A percentile compares a stretch with the other conserved stretches of the same genome.
These are phyloP conservation scores for Pseudognaphalium luteoalbum DNA, from an alignment of 129 eudicot species.

Conservation along the genomic window DNA sequence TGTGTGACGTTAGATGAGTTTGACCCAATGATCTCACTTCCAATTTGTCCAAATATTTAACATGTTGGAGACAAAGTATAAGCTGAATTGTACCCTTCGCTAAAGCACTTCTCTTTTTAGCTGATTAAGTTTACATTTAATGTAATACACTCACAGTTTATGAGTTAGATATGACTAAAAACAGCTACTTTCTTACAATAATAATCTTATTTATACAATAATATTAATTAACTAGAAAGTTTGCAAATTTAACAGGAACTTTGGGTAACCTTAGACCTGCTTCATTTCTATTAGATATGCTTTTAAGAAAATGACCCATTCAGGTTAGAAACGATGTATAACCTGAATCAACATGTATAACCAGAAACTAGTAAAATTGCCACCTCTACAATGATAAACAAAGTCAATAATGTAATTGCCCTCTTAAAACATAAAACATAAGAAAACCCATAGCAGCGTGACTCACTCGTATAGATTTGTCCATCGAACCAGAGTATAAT, in stretches of 20 bases:
- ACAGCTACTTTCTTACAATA: background rate
- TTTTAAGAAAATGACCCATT: background rate
- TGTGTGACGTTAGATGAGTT: background rate
- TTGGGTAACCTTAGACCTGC: background rate
- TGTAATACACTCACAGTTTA: background rate
- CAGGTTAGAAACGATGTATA: background rate
- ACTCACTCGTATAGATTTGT: conserved; percentile 70
- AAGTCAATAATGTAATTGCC: background rate
- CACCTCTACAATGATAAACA: background rate
- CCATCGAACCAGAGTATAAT: conserved; percentile 97
- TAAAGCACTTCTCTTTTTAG: background rate
- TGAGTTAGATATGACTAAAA: background rate
- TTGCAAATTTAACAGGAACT: background rate
- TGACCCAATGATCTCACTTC: background rate
- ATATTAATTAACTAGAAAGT: background rate
- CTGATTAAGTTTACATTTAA: too few relatives aligned
- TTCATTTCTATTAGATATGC: background rate
- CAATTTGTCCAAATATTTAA: background rate
- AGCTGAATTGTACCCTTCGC: background rate
- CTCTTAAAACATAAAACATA: background rate
- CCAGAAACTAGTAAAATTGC: background rate
- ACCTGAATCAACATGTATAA: background rate
- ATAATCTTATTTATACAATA: background rate
- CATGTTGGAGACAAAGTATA: background rate
- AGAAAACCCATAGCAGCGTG: conserved; percentile 8